These are phyloP conservation scores for Xylaria venustula DNA, from an alignment of 495 filamentous ascomycete species.

Conservation along the genomic window DNA sequence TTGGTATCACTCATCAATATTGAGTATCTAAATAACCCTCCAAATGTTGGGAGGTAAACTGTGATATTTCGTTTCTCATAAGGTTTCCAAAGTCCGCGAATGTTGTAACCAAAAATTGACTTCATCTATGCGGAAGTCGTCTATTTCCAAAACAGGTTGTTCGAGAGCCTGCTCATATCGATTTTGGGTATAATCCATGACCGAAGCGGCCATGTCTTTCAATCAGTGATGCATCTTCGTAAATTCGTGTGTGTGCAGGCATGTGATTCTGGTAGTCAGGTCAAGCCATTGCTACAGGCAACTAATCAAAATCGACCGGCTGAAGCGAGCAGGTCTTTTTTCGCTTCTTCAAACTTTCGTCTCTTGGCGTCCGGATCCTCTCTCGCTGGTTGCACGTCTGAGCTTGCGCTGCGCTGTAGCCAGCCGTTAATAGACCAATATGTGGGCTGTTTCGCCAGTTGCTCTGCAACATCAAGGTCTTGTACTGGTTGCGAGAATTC, in stretches of 20 bases:
- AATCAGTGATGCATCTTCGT: slow-evolving; percentile 1
- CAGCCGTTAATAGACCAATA: slow-evolving; percentile 38
- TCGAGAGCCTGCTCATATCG: neutral
- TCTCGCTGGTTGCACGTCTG: neutral
- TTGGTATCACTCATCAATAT: neutral
- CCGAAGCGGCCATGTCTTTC: neutral
- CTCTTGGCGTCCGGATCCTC: slow-evolving; percentile 29
- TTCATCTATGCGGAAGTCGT: neutral
- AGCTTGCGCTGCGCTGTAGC: slow-evolving; percentile 33
- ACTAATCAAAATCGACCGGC: slow-evolving; percentile 17
- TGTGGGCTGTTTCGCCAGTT: slow-evolving; percentile 37
- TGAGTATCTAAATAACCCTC: neutral
- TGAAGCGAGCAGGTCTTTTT: slow-evolving; percentile 34
- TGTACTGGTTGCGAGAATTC: slow-evolving; percentile 31
- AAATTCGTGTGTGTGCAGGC: neutral
- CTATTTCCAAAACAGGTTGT: neutral
- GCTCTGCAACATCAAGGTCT: slow-evolving; percentile 37
- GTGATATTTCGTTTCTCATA: neutral
- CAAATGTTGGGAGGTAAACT: neutral
- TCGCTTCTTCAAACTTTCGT: slow-evolving; percentile 35
- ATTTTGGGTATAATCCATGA: neutral
- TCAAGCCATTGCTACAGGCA: neutral
- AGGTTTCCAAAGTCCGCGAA: neutral
- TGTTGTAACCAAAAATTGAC: neutral
- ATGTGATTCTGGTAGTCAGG: neutral